A percentile compares a stretch with the other conserved stretches of the same genome.
phyloP scores from a whole-genome alignment of 2,329 filamentous ascomycete genomes.

The Dothidotthia symphoricarpi region DNA sequence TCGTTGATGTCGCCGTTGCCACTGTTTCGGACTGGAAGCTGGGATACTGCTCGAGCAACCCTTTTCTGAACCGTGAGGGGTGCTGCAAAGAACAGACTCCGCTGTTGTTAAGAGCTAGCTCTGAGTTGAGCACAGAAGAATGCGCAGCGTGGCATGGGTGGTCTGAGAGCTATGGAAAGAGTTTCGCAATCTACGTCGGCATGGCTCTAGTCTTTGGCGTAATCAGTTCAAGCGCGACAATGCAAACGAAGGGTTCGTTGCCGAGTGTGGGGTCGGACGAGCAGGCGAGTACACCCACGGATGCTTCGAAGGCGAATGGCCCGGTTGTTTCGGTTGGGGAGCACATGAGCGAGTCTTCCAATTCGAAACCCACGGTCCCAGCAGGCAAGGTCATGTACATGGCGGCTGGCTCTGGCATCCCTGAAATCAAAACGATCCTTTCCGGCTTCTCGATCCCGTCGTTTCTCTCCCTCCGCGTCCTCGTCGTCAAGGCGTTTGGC shows the following conservation, averaged over 20 bases:
- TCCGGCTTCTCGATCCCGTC: constrained; percentile 61
- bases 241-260: constrained; percentile 52
- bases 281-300: constrained; percentile 14
- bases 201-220: constrained; percentile 53
- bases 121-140: constrained; percentile 22
- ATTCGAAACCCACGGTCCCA: constrained; percentile 5
- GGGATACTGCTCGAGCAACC: constrained; percentile 53
- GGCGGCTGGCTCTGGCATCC: constrained; percentile 59
- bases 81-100: constrained; percentile 45
- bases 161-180: constrained; percentile 42
- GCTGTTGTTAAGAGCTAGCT: constrained; percentile 3
- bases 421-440: constrained; percentile 62
- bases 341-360: background rate
- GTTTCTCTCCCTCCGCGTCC: constrained; percentile 56
- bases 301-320: constrained; percentile 2
- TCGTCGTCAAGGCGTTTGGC: constrained; percentile 59
- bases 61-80: constrained; percentile 49
- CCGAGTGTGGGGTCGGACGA: constrained; percentile 41
- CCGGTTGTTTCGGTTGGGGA: constrained; percentile 2
- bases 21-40: constrained; percentile 58
- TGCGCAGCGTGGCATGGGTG: constrained; percentile 49
- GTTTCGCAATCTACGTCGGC: constrained; percentile 52
- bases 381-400: constrained; percentile 57
- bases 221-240: constrained; percentile 50
- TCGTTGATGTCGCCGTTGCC: constrained; percentile 56